These are phyloP conservation scores for Penicillium herquei DNA, from an alignment of 495 filamentous ascomycete species.

Conservation along the genomic window DNA sequence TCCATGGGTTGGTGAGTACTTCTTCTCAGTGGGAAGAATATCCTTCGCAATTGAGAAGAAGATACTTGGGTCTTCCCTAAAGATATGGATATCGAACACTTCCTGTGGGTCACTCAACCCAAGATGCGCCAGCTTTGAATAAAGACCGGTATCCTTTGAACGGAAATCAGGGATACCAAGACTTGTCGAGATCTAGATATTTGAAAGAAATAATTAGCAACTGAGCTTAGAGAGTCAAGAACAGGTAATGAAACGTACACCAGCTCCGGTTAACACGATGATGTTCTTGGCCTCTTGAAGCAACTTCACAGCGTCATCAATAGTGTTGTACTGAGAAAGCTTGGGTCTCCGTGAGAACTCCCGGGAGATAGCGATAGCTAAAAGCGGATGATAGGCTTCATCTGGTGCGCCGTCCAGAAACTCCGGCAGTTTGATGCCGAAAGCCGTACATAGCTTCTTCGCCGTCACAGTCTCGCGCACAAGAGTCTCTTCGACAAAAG, in stretches of 20 bases:
- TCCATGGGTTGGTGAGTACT: conserved; percentile 85
- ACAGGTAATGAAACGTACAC: conserved; percentile 51
- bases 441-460: conserved; percentile 88
- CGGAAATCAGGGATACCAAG: conserved; percentile 69
- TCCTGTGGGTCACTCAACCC: conserved; percentile 86
- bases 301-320: conserved; percentile 82
- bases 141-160: conserved; percentile 64
- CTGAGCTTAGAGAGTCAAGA: background rate
- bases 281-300: conserved; percentile 76
- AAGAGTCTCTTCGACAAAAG: conserved; percentile 73
- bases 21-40: conserved; percentile 73
- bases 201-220: background rate
- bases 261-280: conserved; percentile 91
- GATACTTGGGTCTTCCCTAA: conserved; percentile 80
- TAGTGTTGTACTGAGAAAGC: conserved; percentile 74
- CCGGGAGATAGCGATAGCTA: conserved; percentile 75
- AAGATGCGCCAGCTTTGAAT: conserved; percentile 71
- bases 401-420: conserved; percentile 76
- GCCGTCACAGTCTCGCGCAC: conserved; percentile 65
- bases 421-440: conserved; percentile 72
- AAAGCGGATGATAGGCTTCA: conserved; percentile 68
- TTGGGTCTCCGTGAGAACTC: conserved; percentile 81
- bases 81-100: conserved; percentile 87
- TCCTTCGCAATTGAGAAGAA: conserved; percentile 93
- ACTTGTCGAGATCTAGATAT: conserved; percentile 65